phyloP scores from a whole-genome alignment of 129 eudicot species.

The Flaveria ramosissima region DNA sequence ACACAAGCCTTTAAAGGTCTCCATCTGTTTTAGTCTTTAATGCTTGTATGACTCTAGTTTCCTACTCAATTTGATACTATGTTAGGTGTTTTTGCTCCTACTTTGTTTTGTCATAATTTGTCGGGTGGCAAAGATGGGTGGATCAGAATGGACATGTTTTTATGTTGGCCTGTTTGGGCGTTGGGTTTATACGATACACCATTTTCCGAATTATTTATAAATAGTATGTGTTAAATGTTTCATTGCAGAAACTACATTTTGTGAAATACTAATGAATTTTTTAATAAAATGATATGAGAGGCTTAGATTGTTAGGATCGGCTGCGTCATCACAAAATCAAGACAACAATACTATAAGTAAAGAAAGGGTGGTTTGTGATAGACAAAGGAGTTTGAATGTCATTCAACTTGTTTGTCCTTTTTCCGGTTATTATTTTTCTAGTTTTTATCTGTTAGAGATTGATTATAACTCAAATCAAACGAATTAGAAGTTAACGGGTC shows the following conservation, averaged over 20 bases:
- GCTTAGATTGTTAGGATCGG: not conserved
- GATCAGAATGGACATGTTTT: no score
- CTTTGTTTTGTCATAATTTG: no score
- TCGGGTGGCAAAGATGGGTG: no score
- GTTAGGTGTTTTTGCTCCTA: not conserved
- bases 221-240: not conserved
- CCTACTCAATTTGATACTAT: constrained; percentile 1
- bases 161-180: no score
- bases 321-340: not conserved
- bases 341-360: no score
- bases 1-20: no score
- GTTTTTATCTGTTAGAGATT: not conserved
- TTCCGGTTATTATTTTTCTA: no score
- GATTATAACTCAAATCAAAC: not conserved
- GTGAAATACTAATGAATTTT: not conserved
- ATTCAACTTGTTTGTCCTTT: no score
- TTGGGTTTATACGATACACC: not conserved
- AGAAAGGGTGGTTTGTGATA: not conserved
- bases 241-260: not conserved
- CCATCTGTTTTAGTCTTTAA: no score
- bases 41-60: not conserved
- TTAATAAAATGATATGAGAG: not conserved
- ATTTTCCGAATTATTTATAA: not conserved
- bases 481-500: not conserved
- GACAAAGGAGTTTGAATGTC: not conserved